Evolutionary conservation across 805 yeast genomes (phyloP).

Genomic region (Myxozyma sirexii): DNA sequence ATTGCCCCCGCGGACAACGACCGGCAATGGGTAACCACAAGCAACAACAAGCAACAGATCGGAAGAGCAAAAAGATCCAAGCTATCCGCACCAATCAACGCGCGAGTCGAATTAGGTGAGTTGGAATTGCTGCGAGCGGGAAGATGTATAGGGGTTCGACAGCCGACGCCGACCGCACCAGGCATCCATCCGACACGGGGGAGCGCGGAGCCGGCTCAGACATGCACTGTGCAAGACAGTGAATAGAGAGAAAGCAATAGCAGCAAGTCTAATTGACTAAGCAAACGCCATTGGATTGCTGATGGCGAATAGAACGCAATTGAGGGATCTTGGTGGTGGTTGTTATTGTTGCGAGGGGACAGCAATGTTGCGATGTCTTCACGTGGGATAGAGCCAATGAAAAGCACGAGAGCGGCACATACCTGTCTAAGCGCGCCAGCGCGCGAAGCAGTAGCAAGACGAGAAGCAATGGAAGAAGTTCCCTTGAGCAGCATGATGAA

Average conservation of each 20-base stretch:
- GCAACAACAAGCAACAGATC: no score
- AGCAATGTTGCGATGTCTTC: not conserved
- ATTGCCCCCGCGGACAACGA: not conserved
- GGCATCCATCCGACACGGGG: no score
- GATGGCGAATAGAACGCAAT: no score
- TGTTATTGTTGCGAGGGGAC: not conserved
- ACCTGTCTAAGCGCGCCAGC: slow-evolving; percentile 35
- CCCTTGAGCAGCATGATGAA: slow-evolving; percentile 15
- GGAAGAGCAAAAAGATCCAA: no score
- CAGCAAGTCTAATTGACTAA: no score
- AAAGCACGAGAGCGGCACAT: not conserved
- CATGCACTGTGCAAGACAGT: no score
- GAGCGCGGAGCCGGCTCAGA: no score
- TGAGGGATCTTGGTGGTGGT: not conserved
- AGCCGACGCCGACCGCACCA: no score
- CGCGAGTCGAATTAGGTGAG: not conserved
- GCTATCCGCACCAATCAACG: not conserved
- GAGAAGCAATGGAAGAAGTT: slow-evolving; percentile 13
- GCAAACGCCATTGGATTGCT: not conserved
- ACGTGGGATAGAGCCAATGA: slow-evolving; percentile 1
- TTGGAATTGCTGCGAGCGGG: no score
- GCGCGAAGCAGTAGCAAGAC: slow-evolving; percentile 29
- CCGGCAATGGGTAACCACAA: no score
- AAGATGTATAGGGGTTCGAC: no score
- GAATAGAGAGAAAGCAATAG: no score